Base-by-base conservation (phyloP, 2,329 filamentous ascomycete species). In the Cladosporium sp. region DNA sequence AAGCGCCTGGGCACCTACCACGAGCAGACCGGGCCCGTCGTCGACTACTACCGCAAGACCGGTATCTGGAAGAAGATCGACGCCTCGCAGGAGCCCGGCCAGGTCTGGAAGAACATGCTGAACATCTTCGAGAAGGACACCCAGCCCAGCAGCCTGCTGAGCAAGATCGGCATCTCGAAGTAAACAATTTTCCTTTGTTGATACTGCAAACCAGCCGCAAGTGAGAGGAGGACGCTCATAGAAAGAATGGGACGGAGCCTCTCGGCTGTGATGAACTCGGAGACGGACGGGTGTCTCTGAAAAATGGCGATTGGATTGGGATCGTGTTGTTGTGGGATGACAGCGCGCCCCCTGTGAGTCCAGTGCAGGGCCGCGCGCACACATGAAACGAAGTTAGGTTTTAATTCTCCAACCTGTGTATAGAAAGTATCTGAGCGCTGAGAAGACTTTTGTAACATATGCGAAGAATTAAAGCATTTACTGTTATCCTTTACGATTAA, bases 11-110 rank as follows among this genome's bases (percentile, higher is more conserved):
- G 78, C 38, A 96, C 92, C 55, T 98, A 98, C 76, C 93, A 98
- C 77, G 78, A 83, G 61, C 93, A 98, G 82, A 98, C 93, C 33
- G 75, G 83, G 42, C 93, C 93, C 16, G 93, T 98, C 46, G 91
- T 95, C 58, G 80, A 84, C 54, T 98, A 98, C 80, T 98, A 98
- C 83, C 87, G 95, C 77, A 89, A 90, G 75, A 95, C 88, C 46
- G 91, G 91, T 63, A 96, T 98, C 78, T 98, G 93, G 93, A 86
- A 86, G 73, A 86, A 87, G 58, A 83, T 98, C 65, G 93, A 98
- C 71, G 93, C 93, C 59, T 95, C 88, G 77, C 90, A 98, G 78
- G 86, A 95, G 75, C 93, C 93, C 16, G 88, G 89, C 44, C 85
- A 91, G 72, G 93, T 98, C 57, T 98, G 93, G 93, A 91, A 89